These are phyloP conservation scores for Arthrobotrys conoides DNA, from an alignment of 2,329 filamentous ascomycete species.

Conservation along the genomic window DNA sequence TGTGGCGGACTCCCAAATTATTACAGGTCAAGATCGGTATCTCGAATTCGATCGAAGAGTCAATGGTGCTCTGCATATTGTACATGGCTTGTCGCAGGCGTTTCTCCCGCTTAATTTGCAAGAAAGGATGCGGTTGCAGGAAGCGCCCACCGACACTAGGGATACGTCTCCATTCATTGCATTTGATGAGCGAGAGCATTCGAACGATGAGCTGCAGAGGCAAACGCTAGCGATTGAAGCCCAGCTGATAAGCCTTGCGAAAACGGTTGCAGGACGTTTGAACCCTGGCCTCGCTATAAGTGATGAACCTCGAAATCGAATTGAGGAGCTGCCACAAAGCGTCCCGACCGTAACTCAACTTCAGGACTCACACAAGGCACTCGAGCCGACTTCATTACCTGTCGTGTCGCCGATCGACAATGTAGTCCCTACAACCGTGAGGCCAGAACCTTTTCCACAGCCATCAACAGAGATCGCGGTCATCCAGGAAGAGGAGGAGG, in stretches of 20 bases:
- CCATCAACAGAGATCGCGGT: neutral
- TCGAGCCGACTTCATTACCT: conserved; percentile 24
- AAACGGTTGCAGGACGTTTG: conserved; percentile 38
- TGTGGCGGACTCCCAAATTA: conserved; percentile 46
- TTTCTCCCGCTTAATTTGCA: conserved; percentile 53
- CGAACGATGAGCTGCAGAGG: conserved; percentile 49
- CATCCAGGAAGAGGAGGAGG: conserved; percentile 1
- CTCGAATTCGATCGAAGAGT: conserved; percentile 50
- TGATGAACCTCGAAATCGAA: conserved; percentile 49
- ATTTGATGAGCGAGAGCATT: conserved; percentile 48
- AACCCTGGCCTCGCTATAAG: conserved; percentile 13
- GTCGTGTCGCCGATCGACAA: neutral
- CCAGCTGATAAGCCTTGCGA: conserved; percentile 43
- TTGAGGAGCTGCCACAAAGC: conserved; percentile 54
- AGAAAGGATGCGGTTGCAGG: conserved; percentile 45
- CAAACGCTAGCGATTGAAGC: conserved; percentile 52
- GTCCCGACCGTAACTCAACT: conserved; percentile 35
- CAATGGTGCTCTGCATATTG: conserved; percentile 54
- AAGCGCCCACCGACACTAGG: conserved; percentile 18
- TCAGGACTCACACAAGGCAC: conserved; percentile 17
- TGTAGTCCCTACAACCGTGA: neutral
- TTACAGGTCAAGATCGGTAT: conserved; percentile 50
- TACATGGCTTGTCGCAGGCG: conserved; percentile 44
- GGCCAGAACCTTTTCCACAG: conserved; percentile 15
- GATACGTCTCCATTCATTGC: conserved; percentile 50